Evolutionary conservation across 2,329 filamentous ascomycete genomes (phyloP), one percentile per base, ranked within the genome.

Genomic region (Aureobasidium subglaciale): DNA sequence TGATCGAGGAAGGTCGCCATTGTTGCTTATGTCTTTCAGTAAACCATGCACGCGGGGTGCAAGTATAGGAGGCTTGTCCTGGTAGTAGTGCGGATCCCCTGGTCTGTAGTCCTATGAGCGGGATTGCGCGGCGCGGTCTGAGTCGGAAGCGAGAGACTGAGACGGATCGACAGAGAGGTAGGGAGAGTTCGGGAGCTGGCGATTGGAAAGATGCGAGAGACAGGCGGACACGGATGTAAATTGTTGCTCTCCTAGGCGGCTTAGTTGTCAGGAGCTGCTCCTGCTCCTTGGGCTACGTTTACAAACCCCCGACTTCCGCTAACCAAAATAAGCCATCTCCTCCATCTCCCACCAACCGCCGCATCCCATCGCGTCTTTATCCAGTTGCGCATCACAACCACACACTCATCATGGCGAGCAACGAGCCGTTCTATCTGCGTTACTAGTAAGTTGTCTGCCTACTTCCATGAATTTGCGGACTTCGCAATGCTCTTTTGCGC

Each of bases 1-100:
- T 88, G 87, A 71, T 99, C 93, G 61, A 97, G 82, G 73, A 95
- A 97, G 64, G 87, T 87, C 75, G 92, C 87, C 92, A 97, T 99
- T 74, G 64, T 87, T 80, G 70, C 57, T 45, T 48, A 45, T 30
- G 54, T 50, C 20, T 38, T 16, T 15, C 40, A 25, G 29, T 42
- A 10, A 22, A 54, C 50, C 50, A 54, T 54, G 50, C 50, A 54
- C 50, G 37, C 38, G 22, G 18, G 29, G 38, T 42, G 50, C 50
- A 29, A 32, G 16, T 24, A 25, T 16, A 30, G 55, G 55, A 25
- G 40, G 40, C 27, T 46, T 32, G 49, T 45, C 43, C 16, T 40
- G n/a, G 34, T 38, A 41, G 32, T 40, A 35, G 30, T 42, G 32
- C 38, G 24, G 40, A 13, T 52, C 41, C 20, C 52, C 48, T 53